These are phyloP conservation scores for Cornus florida DNA, from an alignment of 148 eudicot species.

Conservation along the genomic window DNA sequence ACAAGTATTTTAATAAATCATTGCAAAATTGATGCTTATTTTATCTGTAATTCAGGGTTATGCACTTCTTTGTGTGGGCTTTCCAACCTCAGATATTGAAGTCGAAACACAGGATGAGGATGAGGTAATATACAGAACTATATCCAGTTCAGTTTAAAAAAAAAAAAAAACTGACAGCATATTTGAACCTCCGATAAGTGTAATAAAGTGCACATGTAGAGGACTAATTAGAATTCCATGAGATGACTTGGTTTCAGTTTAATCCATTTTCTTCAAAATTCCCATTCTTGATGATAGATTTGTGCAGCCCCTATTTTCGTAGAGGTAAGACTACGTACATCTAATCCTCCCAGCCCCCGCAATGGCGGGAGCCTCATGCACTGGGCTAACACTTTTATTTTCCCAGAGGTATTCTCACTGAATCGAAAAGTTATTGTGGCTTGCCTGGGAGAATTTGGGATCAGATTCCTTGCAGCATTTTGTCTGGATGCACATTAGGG, in stretches of 20 bases:
- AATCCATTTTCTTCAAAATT: not conserved
- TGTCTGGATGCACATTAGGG: no score
- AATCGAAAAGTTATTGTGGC: not conserved
- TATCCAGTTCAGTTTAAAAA: not conserved
- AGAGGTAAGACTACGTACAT: not conserved
- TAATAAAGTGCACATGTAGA: not conserved
- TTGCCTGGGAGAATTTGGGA: not conserved
- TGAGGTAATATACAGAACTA: conserved; percentile 54
- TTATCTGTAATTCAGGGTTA: conserved; percentile 61
- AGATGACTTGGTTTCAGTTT: conserved; percentile 5
- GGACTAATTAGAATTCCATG: not conserved
- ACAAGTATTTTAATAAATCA: not conserved
- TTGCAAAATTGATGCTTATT: not conserved
- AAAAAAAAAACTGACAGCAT: not conserved
- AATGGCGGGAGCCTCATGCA: no score
- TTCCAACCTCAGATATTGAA: conserved; percentile 84
- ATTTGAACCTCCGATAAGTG: not conserved
- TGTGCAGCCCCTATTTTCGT: not conserved
- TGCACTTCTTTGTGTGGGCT: conserved; percentile 97
- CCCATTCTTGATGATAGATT: not conserved
- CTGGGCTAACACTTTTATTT: not conserved
- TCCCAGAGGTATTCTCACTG: no score
- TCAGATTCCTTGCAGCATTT: not conserved
- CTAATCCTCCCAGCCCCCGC: no score
- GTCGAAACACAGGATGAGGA: conserved; percentile 99